A percentile compares a stretch with the other conserved stretches of the same genome.
Evolutionary conservation across 2,329 filamentous ascomycete species (phyloP).

Genomic region (Sordariomycetes sp.): DNA sequence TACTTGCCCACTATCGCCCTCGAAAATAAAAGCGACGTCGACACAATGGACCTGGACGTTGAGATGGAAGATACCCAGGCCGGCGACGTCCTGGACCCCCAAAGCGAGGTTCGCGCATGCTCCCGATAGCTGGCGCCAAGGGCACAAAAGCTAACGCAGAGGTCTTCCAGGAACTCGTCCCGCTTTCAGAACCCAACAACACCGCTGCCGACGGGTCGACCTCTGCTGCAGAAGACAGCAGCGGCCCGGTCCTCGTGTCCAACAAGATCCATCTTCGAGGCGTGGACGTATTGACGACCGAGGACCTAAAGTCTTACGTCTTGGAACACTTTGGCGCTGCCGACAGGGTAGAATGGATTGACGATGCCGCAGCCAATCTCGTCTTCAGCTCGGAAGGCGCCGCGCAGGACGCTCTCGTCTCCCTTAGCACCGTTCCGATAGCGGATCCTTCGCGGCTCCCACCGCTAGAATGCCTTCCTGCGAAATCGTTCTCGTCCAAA

Average conservation of each 20-base stretch:
- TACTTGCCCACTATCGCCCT: neutral
- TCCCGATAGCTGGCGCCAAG: neutral
- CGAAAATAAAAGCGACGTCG: neutral
- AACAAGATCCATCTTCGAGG: conserved; percentile 76
- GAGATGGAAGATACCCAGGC: conserved; percentile 11
- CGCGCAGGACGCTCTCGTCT: conserved; percentile 43
- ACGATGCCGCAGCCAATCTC: conserved; percentile 83
- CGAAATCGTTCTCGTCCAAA: conserved; percentile 57
- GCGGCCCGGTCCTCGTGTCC: conserved; percentile 8
- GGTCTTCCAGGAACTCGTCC: neutral
- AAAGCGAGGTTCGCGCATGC: conserved; percentile 1
- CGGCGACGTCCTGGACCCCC: neutral
- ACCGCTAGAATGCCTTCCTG: conserved; percentile 52
- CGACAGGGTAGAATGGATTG: conserved; percentile 79
- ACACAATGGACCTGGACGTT: conserved; percentile 4
- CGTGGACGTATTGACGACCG: conserved; percentile 69
- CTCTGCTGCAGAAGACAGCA: neutral
- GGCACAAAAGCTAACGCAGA: neutral
- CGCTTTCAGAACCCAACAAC: neutral
- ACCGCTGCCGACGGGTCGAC: neutral
- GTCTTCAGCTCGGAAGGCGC: conserved; percentile 52
- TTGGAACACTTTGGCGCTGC: conserved; percentile 52
- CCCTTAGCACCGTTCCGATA: conserved; percentile 40
- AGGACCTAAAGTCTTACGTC: conserved; percentile 69
- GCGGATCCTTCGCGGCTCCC: conserved; percentile 45